These are phyloP conservation scores for Striga hermonthica DNA, from an alignment of 305 asterid genomes.

Conservation along the genomic window DNA sequence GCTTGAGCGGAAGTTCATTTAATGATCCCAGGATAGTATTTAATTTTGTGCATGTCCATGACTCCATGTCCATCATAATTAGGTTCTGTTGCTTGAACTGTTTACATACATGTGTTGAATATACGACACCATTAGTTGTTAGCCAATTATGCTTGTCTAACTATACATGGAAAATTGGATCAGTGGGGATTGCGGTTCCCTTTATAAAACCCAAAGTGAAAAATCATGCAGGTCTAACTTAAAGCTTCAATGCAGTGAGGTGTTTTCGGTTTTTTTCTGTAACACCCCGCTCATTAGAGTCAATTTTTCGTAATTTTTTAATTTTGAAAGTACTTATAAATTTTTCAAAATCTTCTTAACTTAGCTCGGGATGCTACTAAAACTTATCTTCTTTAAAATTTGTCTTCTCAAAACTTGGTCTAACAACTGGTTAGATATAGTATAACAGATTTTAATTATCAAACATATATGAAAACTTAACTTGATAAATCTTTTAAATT, in stretches of 20 bases:
- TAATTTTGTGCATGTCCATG: neutral
- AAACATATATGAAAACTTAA: no score
- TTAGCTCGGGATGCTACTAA: no score
- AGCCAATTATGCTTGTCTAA: neutral
- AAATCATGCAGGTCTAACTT: neutral
- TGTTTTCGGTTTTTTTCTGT: neutral
- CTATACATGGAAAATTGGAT: neutral
- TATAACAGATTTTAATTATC: no score
- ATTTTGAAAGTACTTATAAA: no score
- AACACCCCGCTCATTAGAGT: no score
- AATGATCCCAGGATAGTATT: neutral
- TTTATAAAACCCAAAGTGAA: conserved; percentile 12
- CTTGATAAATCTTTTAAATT: no score
- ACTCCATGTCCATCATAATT: conserved; percentile 15
- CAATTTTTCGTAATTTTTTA: no score
- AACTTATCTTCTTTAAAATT: no score
- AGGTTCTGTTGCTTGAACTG: conserved; percentile 13
- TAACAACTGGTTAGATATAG: no score
- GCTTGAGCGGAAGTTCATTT: conserved; percentile 14
- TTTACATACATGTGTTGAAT: conserved; percentile 7
- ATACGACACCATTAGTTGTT: neutral
- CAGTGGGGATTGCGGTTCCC: conserved; percentile 12
- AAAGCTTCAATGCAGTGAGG: conserved; percentile 1
- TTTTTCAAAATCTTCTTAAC: no score
- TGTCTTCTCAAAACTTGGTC: no score